These are phyloP conservation scores for Panaeolus papilionaceus DNA, from an alignment of 768 basidiomycete species.

Conservation along the genomic window DNA sequence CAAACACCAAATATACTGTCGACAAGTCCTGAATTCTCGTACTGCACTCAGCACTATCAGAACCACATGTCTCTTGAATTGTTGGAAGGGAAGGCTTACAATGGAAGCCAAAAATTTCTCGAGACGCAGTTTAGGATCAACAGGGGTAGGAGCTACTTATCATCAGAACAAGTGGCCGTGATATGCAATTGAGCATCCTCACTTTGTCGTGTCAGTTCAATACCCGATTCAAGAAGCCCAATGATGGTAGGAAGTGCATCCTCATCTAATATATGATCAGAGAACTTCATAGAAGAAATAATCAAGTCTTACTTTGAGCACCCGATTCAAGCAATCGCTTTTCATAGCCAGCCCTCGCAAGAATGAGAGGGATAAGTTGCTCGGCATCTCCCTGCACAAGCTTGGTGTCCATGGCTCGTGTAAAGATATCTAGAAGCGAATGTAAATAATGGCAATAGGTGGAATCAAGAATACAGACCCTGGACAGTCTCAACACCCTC, in stretches of 20 bases:
- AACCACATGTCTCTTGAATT: neutral
- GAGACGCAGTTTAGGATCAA: slow-evolving; percentile 79
- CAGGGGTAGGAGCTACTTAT: slow-evolving; percentile 59
- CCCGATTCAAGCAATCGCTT: slow-evolving; percentile 58
- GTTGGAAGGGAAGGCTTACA: slow-evolving; percentile 51
- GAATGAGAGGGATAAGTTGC: slow-evolving; percentile 64
- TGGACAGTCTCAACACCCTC: slow-evolving; percentile 38
- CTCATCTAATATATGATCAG: slow-evolving; percentile 38
- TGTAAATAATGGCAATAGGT: slow-evolving; percentile 4
- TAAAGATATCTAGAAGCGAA: slow-evolving; percentile 55
- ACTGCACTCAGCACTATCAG: slow-evolving; percentile 40
- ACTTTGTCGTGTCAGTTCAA: slow-evolving; percentile 68
- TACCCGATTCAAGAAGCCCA: slow-evolving; percentile 65
- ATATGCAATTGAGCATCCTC: slow-evolving; percentile 19
- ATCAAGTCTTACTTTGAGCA: slow-evolving; percentile 42
- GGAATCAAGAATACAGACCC: slow-evolving; percentile 29
- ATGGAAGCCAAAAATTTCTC: slow-evolving; percentile 84
- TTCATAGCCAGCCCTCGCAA: slow-evolving; percentile 71
- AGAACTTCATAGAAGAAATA: neutral
- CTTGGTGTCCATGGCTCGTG: slow-evolving; percentile 59
- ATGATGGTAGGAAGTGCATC: slow-evolving; percentile 59
- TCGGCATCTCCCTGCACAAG: slow-evolving; percentile 66
- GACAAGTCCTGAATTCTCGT: slow-evolving; percentile 50
- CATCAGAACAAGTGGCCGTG: neutral
- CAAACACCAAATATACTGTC: slow-evolving; percentile 67